phyloP scores from a whole-genome alignment of 2,329 filamentous ascomycete genomes.

The Pestalotiopsis sp. region DNA sequence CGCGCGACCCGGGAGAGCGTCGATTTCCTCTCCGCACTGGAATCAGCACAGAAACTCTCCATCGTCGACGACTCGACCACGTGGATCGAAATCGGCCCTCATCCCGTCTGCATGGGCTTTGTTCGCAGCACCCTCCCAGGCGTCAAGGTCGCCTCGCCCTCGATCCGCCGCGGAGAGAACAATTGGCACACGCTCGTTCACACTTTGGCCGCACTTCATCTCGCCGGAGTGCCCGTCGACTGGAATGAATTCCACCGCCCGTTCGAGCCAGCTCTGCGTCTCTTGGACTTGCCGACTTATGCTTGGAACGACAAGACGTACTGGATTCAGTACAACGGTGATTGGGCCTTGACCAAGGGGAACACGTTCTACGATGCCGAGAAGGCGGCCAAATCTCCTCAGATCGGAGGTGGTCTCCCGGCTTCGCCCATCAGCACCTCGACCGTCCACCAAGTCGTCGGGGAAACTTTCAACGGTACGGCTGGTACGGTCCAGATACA shows the following conservation, averaged over 20 bases:
- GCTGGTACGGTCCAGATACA: conserved; percentile 34
- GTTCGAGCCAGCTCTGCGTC: conserved; percentile 40
- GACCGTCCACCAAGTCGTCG: conserved; percentile 37
- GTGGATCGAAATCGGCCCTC: conserved; percentile 70
- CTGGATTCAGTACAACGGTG: conserved; percentile 65
- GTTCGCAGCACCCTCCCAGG: conserved; percentile 38
- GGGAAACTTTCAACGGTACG: conserved; percentile 30
- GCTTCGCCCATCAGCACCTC: conserved; percentile 29
- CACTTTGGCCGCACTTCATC: conserved; percentile 55
- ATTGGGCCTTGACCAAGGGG: conserved; percentile 71
- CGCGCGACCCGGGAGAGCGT: conserved; percentile 66
- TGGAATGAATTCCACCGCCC: conserved; percentile 71
- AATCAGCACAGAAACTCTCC: conserved; percentile 48
- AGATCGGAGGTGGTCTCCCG: neutral
- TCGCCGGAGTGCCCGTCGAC: conserved; percentile 63
- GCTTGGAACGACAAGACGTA: conserved; percentile 75
- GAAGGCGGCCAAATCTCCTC: neutral
- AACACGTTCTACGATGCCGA: conserved; percentile 40
- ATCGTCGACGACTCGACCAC: conserved; percentile 57
- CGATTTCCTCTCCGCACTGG: conserved; percentile 62
- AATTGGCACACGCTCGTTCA: conserved; percentile 58
- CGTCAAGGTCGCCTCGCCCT: conserved; percentile 46
- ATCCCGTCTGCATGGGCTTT: conserved; percentile 65
- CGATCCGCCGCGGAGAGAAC: conserved; percentile 57
- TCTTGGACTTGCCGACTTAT: conserved; percentile 70